Conservation (phyloP, 2,329 filamentous ascomycete genomes). For the Ascochyta clinopodiicola region DNA sequence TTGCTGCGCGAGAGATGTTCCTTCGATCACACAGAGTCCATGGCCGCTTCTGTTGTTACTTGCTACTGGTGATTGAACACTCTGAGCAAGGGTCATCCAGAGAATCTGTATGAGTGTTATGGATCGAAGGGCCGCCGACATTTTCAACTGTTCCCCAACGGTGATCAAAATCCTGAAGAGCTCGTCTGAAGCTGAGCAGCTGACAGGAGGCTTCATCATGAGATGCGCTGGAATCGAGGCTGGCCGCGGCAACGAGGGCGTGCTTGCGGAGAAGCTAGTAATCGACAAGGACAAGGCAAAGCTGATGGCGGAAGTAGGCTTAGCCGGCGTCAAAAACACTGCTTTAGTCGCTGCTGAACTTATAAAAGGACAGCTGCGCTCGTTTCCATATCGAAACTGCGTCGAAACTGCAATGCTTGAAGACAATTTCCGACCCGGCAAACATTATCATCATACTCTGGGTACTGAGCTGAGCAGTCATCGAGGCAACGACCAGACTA, state of each 20-base stretch:
- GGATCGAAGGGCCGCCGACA: conserved; percentile 37
- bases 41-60: conserved; percentile 28
- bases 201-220: conserved; percentile 51
- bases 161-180: conserved; percentile 53
- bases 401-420: not conserved
- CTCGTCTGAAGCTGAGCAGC: conserved; percentile 46
- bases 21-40: conserved; percentile 24
- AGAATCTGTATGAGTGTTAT: conserved; percentile 49
- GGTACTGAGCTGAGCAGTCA: no score
- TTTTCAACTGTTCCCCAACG: conserved; percentile 50
- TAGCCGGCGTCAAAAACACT: not conserved
- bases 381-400: not conserved
- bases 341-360: not conserved
- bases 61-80: conserved; percentile 48
- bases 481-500: not conserved
- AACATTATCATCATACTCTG: no score
- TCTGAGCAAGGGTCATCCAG: conserved; percentile 43
- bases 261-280: not conserved
- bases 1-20: conserved; percentile 48
- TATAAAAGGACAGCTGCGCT: not conserved
- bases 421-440: not conserved
- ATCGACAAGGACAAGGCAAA: not conserved
- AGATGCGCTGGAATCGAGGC: conserved; percentile 40
- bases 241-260: not conserved
- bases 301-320: not conserved